phyloP scores from a whole-genome alignment of 176 grass and related monocot species.

The Carex pumila region DNA sequence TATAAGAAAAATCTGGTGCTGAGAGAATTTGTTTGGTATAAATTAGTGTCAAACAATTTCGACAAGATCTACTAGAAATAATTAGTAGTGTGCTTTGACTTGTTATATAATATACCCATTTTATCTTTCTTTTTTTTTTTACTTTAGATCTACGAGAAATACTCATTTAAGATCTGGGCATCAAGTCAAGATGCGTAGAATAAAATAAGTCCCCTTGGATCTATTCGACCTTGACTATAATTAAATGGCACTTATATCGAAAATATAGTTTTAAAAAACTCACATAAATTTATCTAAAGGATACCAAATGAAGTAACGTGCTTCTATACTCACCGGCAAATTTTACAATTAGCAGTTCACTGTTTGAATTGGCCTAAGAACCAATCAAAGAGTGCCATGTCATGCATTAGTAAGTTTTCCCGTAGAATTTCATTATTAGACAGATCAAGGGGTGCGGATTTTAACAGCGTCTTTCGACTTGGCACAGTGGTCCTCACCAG shows the following conservation, averaged over 20 bases:
- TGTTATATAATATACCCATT: neutral
- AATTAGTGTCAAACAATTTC: no score
- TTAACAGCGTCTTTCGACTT: no score
- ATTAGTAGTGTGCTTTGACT: neutral
- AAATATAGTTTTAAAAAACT: neutral
- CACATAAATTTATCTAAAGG: neutral
- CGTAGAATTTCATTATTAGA: neutral
- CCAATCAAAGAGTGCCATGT: neutral
- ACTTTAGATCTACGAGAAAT: no score
- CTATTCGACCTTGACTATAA: neutral
- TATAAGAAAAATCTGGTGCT: no score
- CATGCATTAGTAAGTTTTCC: neutral
- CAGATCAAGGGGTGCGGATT: no score
- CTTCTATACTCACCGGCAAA: neutral
- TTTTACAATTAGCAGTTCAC: neutral
- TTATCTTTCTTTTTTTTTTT: no score
- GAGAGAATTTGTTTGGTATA: no score
- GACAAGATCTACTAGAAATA: neutral
- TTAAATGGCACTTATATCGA: neutral
- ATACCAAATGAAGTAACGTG: neutral
- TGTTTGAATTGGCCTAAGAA: neutral
- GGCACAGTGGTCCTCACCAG: no score
- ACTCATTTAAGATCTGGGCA: neutral
- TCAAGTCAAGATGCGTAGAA: constrained; percentile 3
- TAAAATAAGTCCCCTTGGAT: neutral